phyloP scores from a whole-genome alignment of 495 filamentous ascomycete genomes.

The Daldinia childiae region DNA sequence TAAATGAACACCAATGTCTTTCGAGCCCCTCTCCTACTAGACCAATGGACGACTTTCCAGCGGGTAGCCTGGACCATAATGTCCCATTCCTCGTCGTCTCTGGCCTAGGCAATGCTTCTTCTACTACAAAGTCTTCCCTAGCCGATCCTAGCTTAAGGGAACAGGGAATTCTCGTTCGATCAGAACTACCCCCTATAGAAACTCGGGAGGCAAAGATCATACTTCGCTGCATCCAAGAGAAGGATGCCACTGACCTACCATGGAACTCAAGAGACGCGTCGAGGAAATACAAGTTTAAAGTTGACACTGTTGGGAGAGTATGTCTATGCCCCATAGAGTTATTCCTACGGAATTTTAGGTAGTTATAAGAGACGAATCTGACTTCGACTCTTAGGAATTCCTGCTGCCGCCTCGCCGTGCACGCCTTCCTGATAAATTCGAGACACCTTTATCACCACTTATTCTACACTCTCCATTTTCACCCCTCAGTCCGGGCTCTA shows the following conservation, averaged over 20 bases:
- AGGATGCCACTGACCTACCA: constrained; percentile 69
- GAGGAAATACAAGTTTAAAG: constrained; percentile 64
- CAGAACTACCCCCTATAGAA: constrained; percentile 71
- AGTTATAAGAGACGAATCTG: constrained; percentile 13
- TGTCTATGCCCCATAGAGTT: constrained; percentile 46
- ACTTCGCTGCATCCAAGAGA: constrained; percentile 70
- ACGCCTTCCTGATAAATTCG: constrained; percentile 58
- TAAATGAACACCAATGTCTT: constrained; percentile 31
- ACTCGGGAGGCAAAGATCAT: constrained; percentile 71
- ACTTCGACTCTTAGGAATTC: constrained; percentile 53
- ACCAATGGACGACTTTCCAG: constrained; percentile 86
- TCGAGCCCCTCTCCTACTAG: constrained; percentile 29
- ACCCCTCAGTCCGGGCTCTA: constrained; percentile 80
- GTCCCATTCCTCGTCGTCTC: constrained; percentile 82
- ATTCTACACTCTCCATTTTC: constrained; percentile 88
- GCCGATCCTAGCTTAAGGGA: constrained; percentile 65
- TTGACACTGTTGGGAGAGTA: constrained; percentile 83
- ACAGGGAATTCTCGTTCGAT: constrained; percentile 68
- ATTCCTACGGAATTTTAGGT: not conserved
- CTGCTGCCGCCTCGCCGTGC: constrained; percentile 62
- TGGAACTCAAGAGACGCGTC: constrained; percentile 63
- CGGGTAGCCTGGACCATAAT: constrained; percentile 82
- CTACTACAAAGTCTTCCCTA: constrained; percentile 33
- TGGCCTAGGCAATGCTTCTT: constrained; percentile 64
- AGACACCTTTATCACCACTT: constrained; percentile 54